Percentiles rank a stretch among this genome's conserved stretches.
Evolutionary conservation across 345 rosid species (phyloP).

Genomic region (Cochlearia excelsa): DNA sequence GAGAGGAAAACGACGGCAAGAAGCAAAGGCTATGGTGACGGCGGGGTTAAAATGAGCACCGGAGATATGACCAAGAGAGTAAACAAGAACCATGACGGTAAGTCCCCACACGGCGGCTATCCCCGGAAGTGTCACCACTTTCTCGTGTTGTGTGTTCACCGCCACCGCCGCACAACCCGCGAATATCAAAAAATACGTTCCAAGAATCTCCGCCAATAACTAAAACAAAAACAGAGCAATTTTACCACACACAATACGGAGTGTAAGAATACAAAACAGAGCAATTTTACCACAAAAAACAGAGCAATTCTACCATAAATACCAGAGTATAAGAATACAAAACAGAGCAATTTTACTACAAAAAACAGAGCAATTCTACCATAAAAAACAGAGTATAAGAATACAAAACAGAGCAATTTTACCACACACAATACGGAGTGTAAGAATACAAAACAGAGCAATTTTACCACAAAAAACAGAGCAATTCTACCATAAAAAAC

Average conservation of each 20-base stretch:
- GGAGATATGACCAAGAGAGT: slow-evolving; percentile 89
- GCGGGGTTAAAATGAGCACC: slow-evolving; percentile 98
- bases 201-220: slow-evolving; percentile 73
- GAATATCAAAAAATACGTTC: slow-evolving; percentile 87
- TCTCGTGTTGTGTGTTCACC: slow-evolving; percentile 57
- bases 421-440: too few relatives aligned
- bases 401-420: slow-evolving; percentile 3
- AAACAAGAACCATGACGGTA: slow-evolving; percentile 79
- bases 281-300: not conserved
- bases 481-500: slow-evolving; percentile 1
- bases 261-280: too few relatives aligned
- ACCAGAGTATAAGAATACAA: too few relatives aligned
- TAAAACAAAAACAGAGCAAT: slow-evolving; percentile 35
- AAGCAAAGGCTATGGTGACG: slow-evolving; percentile 87
- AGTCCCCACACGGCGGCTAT: slow-evolving; percentile 84
- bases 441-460: too few relatives aligned
- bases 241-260: too few relatives aligned
- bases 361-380: not conserved
- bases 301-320: not conserved
- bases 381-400: slow-evolving; percentile 5
- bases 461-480: not conserved
- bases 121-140: slow-evolving; percentile 68
- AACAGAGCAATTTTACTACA: not conserved
- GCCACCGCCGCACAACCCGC: slow-evolving; percentile 84
- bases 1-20: slow-evolving; percentile 74